Evolutionary conservation across 192 early-diverging fungal species (phyloP), one percentile per base, ranked within the genome.

Genomic region (Coemansia asiatica): DNA sequence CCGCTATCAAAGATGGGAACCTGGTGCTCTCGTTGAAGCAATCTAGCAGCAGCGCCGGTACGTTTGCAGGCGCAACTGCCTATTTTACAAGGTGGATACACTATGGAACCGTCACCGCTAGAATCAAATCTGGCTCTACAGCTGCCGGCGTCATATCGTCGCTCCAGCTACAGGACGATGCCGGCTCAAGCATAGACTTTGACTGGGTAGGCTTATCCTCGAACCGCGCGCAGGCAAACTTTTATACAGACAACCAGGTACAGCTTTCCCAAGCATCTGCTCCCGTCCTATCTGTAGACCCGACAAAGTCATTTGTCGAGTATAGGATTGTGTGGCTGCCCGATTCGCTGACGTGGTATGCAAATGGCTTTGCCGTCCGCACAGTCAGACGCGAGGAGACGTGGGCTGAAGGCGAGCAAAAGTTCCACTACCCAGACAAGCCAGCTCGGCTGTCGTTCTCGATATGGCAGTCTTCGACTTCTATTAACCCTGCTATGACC

Each of bases 281-380:
- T 9, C 56, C 71, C 1, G 44, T 74, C 6, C 54, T 80, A 29
- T 1, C 77, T 3, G 54, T 9, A 1, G 72, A 85, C 59, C 74
- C 84, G 2, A 72, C 74, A 2, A 47, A 60, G 61, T 71, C 73
- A 19, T 89, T 79, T 56, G 79, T 84, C 64, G 74, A 68, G 6
- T 88, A 88, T 60, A 81, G 71, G 29, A 87, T 89, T n/a, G 82
- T 84, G 28, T 89, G 85, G 85, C 75, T 76, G 31, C 83, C 84
- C 21, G 84, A 87, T 38, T 69, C 83, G n/a, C 72, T 87, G 33
- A 70, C 66, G 16, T 89, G 85, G 86, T 80, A 72, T 48, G 75
- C 84, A 18, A 82, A 88, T 60, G 84, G 85, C 6, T 66, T 83
- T 38, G 74, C 67, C 0, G 66, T 87, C 15, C 85, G 87, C 29